phyloP scores from a whole-genome alignment of 2,329 filamentous ascomycete genomes.

The Calonectria multiphialidica region DNA sequence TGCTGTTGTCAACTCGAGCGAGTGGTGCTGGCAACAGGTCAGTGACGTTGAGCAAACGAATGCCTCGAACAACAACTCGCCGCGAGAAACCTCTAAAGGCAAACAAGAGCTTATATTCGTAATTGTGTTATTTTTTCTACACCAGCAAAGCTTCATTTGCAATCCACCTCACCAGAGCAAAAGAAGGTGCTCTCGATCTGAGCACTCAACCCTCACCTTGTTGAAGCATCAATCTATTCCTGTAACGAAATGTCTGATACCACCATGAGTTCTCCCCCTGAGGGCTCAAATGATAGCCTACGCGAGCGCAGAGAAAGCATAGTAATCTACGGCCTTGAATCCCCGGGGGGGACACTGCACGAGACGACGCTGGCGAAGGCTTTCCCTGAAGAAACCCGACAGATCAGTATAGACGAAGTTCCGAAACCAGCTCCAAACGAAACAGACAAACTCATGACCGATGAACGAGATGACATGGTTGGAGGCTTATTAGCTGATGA shows the following conservation, averaged over 20 bases:
- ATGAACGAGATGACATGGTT: conserved; percentile 18
- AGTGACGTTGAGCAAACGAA: background rate
- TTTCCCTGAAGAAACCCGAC: background rate
- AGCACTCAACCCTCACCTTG: background rate
- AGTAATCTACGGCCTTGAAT: conserved; percentile 24
- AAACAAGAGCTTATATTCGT: no score
- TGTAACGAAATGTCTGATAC: background rate
- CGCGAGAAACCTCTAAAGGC: background rate
- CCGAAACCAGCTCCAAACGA: background rate
- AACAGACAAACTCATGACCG: background rate
- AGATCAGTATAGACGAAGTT: background rate
- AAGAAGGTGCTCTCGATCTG: background rate
- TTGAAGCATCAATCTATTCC: background rate
- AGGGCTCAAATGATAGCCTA: background rate
- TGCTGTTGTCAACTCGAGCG: background rate
- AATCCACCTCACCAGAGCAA: background rate
- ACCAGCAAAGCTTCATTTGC: background rate
- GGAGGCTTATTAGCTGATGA: conserved; percentile 27
- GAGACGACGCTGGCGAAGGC: conserved; percentile 14
- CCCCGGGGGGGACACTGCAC: conserved; percentile 32
- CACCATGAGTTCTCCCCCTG: background rate
- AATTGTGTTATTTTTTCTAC: background rate
- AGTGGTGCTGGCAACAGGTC: background rate
- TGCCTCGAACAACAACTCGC: background rate
- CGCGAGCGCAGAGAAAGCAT: background rate